Conservation (phyloP, 2,329 filamentous ascomycete genomes). For the Alternaria sp. region DNA sequence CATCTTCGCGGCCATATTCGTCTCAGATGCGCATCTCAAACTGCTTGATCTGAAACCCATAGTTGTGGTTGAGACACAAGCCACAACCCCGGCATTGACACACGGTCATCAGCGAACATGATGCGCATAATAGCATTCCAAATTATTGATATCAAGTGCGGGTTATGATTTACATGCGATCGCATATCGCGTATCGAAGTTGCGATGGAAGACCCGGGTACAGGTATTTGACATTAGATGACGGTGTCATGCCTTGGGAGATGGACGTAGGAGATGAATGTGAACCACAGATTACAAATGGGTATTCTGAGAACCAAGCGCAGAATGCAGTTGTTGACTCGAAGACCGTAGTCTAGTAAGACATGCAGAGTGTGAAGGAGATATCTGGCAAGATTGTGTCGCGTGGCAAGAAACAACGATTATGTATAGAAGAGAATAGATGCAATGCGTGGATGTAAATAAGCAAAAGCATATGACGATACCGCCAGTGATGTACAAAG, state of each 20-base stretch:
- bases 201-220: neutral
- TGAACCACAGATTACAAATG: conserved; percentile 6
- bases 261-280: neutral
- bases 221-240: neutral
- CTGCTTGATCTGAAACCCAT: conserved; percentile 10
- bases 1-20: neutral
- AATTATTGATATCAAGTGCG: conserved; percentile 1
- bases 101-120: neutral
- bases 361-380: neutral
- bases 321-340: neutral
- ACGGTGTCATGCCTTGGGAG: neutral
- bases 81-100: neutral
- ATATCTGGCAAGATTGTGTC: neutral
- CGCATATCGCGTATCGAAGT: neutral
- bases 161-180: neutral
- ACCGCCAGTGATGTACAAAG: conserved; percentile 12
- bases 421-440: conserved; percentile 2
- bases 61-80: conserved; percentile 2
- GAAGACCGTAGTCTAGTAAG: neutral
- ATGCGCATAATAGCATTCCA: conserved; percentile 3
- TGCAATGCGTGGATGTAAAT: conserved; percentile 1
- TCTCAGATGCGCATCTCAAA: neutral
- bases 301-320: neutral
- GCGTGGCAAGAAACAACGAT: neutral
- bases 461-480: neutral